phyloP scores from a whole-genome alignment of 257 asterid species.

The Solanum dulcamara region DNA sequence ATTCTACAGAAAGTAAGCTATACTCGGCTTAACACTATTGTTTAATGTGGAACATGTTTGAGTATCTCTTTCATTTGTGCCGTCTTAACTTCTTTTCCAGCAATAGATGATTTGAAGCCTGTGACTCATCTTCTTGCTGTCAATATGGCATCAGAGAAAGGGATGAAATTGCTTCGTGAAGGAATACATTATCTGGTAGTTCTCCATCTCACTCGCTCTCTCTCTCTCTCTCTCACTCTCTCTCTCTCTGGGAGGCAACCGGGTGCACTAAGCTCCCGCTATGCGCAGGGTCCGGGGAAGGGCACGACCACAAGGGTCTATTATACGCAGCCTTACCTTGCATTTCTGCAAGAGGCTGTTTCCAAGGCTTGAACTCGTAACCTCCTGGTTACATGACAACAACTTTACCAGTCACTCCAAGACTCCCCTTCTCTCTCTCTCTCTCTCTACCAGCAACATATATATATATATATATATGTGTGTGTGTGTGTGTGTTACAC shows the following conservation, averaged over 20 bases:
- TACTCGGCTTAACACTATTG: slow-evolving; percentile 11
- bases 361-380: too few species aligned
- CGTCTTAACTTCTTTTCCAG: slow-evolving; percentile 31
- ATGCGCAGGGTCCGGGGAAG: too few species aligned
- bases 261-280: too few species aligned
- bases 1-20: slow-evolving; percentile 74
- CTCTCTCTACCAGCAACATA: too few species aligned
- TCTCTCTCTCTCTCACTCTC: too few species aligned
- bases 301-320: too few species aligned
- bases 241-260: too few species aligned
- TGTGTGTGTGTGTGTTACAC: background rate
- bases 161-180: slow-evolving; percentile 79
- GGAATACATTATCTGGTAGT: slow-evolving; percentile 87
- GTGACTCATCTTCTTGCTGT: slow-evolving; percentile 92
- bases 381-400: too few species aligned
- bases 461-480: background rate
- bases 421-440: too few species aligned
- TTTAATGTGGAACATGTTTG: slow-evolving; percentile 3
- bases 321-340: too few species aligned
- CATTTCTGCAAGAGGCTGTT: too few species aligned
- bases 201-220: slow-evolving; percentile 1
- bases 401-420: too few species aligned
- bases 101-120: slow-evolving; percentile 87
- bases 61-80: slow-evolving; percentile 11
- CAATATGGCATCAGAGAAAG: slow-evolving; percentile 64